Evolutionary conservation across 2,329 filamentous ascomycete genomes (phyloP).

Genomic region (Hirsutella rhossiliensis): DNA sequence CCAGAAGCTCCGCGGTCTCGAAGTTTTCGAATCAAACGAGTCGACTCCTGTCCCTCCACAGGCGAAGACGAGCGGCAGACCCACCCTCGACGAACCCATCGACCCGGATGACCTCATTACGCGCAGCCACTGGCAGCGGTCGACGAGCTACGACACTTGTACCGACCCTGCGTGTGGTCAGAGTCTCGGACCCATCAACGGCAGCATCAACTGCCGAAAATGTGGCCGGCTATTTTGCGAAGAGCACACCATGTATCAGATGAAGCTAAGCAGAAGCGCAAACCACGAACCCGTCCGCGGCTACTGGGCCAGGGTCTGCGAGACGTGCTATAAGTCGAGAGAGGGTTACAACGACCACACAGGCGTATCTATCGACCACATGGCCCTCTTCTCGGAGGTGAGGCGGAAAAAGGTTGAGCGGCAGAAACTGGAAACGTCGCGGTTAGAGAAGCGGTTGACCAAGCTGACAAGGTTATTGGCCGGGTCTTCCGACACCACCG

Average conservation of each 20-base stretch:
- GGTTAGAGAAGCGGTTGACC: conserved; percentile 83
- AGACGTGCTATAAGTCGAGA: conserved; percentile 97
- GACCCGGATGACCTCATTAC: conserved; percentile 90
- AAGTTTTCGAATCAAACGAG: conserved; percentile 90
- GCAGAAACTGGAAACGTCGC: conserved; percentile 74
- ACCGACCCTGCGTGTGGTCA: conserved; percentile 80
- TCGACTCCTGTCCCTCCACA: conserved; percentile 28
- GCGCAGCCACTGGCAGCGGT: conserved; percentile 76
- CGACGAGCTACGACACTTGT: conserved; percentile 63
- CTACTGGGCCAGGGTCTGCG: conserved; percentile 89
- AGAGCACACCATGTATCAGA: conserved; percentile 98
- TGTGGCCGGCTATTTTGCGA: conserved; percentile 94
- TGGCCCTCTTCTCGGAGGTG: conserved; percentile 54
- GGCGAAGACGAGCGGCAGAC: conserved; percentile 22
- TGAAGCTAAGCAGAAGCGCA: conserved; percentile 86
- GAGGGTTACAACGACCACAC: conserved; percentile 89
- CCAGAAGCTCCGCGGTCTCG: conserved; percentile 83
- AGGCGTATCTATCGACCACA: conserved; percentile 61
- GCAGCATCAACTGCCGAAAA: conserved; percentile 83
- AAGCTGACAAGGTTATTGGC: conserved; percentile 78
- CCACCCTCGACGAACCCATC: conserved; percentile 27
- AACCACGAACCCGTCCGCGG: conserved; percentile 82
- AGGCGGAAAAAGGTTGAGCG: conserved; percentile 71
- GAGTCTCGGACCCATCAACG: conserved; percentile 64
- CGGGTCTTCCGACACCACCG: conserved; percentile 60